Evolutionary conservation across 192 early-diverging fungal species (phyloP).

Genomic region (Podila epigama): DNA sequence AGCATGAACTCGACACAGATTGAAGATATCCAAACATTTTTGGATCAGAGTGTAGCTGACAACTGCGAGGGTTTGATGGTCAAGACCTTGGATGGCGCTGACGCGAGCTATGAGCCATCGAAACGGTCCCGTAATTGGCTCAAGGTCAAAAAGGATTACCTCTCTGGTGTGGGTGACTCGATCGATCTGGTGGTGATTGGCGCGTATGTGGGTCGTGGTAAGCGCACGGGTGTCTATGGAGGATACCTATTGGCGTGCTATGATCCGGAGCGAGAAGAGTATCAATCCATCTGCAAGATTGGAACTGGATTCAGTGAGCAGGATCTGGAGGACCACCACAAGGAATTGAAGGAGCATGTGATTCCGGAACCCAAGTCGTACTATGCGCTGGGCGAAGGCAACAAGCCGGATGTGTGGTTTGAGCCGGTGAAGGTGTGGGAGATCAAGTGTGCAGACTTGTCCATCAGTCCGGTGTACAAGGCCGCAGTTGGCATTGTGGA

Average conservation of each 20-base stretch:
- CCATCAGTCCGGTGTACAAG: slow-evolving; percentile 93
- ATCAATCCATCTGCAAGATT: slow-evolving; percentile 98
- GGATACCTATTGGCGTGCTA: slow-evolving; percentile 97
- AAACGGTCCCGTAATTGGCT: slow-evolving; percentile 98
- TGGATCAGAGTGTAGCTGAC: slow-evolving; percentile 79
- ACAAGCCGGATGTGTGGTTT: slow-evolving; percentile 98
- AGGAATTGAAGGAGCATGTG: slow-evolving; percentile 76
- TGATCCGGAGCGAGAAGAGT: slow-evolving; percentile 92
- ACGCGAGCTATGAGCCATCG: slow-evolving; percentile 94
- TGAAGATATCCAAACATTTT: slow-evolving; percentile 94
- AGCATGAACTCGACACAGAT: slow-evolving; percentile 81
- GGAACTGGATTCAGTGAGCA: slow-evolving; percentile 98
- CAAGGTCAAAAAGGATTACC: slow-evolving; percentile 99
- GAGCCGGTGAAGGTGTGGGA: slow-evolving; percentile 94
- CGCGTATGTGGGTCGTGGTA: slow-evolving; percentile 91
- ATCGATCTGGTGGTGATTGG: slow-evolving; percentile 98
- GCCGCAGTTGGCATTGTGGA: slow-evolving; percentile 89
- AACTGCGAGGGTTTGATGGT: slow-evolving; percentile 99
- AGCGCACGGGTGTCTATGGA: slow-evolving; percentile 96
- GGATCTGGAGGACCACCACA: slow-evolving; percentile 74
- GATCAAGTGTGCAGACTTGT: slow-evolving; percentile 95
- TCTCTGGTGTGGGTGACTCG: slow-evolving; percentile 92
- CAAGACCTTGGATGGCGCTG: slow-evolving; percentile 88
- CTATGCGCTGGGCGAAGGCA: slow-evolving; percentile 78
- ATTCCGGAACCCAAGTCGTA: slow-evolving; percentile 82